These are phyloP conservation scores for Wickerhamomyces rabaulensis DNA, from an alignment of 805 yeast genomes.

Conservation along the genomic window DNA sequence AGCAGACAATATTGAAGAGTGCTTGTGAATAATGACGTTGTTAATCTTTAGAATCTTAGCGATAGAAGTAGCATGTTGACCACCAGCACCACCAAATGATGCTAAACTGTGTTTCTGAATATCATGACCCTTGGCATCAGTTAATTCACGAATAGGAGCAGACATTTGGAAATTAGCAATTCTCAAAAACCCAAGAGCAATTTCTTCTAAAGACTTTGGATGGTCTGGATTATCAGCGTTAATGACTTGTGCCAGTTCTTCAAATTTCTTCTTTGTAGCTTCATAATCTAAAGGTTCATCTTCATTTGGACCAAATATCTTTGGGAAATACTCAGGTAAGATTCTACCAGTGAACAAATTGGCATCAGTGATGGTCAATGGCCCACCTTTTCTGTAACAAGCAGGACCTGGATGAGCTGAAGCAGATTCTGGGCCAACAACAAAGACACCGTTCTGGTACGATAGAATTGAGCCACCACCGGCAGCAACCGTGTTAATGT, in stretches of 20 bases:
- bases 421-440: slow-evolving; percentile 44
- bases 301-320: slow-evolving; percentile 41
- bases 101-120: slow-evolving; percentile 38
- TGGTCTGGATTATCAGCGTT: slow-evolving; percentile 29
- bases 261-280: slow-evolving; percentile 29
- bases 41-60: slow-evolving; percentile 37
- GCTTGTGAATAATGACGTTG: slow-evolving; percentile 38
- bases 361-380: slow-evolving; percentile 43
- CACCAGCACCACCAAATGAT: slow-evolving; percentile 48
- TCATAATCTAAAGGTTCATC: slow-evolving; percentile 34
- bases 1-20: slow-evolving; percentile 43
- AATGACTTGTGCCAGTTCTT: slow-evolving; percentile 32
- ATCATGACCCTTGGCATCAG: slow-evolving; percentile 41
- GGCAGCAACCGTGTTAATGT: slow-evolving; percentile 34
- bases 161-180: slow-evolving; percentile 45
- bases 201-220: slow-evolving; percentile 34
- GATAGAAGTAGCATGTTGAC: slow-evolving; percentile 40
- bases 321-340: slow-evolving; percentile 36
- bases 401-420: slow-evolving; percentile 46
- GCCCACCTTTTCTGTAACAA: slow-evolving; percentile 43
- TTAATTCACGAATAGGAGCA: slow-evolving; percentile 40
- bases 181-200: slow-evolving; percentile 40
- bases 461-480: slow-evolving; percentile 32
- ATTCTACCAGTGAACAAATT: slow-evolving; percentile 38
- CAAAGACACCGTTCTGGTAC: slow-evolving; percentile 32